These are phyloP conservation scores for Fragaria iinumae DNA, from an alignment of 306 rosid genomes.

Conservation along the genomic window DNA sequence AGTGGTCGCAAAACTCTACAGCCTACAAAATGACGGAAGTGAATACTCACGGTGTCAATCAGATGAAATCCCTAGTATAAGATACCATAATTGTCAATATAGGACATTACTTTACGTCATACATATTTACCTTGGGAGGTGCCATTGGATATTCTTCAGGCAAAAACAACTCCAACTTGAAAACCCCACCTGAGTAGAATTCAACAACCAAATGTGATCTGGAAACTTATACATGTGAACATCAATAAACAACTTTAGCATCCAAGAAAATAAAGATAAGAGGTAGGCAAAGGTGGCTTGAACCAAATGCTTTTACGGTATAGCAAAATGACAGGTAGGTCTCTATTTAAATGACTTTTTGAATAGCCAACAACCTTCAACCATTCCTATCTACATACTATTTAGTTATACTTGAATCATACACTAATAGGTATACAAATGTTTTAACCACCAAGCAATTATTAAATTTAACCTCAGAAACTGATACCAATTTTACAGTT, in stretches of 20 bases:
- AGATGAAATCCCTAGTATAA: neutral
- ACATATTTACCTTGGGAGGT: constrained; percentile 34
- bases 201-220: neutral
- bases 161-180: constrained; percentile 40
- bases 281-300: neutral
- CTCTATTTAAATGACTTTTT: neutral
- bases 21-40: neutral
- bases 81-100: neutral
- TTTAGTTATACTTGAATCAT: neutral
- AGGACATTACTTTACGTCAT: neutral
- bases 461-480: neutral
- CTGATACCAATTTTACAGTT: neutral
- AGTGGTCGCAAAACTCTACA: neutral
- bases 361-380: neutral
- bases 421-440: neutral
- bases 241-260: neutral
- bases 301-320: neutral
- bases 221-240: neutral
- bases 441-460: neutral
- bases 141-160: constrained; percentile 49
- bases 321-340: neutral
- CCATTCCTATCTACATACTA: neutral
- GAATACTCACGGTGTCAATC: neutral
- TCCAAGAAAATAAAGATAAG: neutral
- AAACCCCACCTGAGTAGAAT: constrained; percentile 34